Conservation (phyloP, 805 yeast genomes). For the Zygoascus bituminiphila region DNA sequence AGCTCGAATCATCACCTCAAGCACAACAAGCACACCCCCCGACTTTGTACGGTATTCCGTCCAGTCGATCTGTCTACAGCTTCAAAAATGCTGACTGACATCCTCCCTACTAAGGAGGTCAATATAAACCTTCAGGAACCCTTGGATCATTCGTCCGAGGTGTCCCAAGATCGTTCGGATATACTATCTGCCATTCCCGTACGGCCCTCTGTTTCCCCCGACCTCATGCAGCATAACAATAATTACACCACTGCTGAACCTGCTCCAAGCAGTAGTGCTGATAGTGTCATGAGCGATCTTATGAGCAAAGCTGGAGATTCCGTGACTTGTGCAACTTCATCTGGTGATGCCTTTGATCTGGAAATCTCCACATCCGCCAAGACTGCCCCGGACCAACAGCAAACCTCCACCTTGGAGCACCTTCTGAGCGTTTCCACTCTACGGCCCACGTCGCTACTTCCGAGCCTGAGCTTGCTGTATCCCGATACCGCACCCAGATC, state of each 20-base stretch:
- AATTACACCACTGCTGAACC: neutral
- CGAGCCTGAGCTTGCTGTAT: constrained; percentile 24
- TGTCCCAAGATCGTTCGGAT: too few relatives aligned
- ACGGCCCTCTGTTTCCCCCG: neutral
- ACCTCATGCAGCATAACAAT: neutral
- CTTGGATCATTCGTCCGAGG: neutral
- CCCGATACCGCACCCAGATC: constrained; percentile 33
- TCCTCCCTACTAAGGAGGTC: too few relatives aligned
- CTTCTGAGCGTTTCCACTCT: constrained; percentile 2
- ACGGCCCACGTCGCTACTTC: constrained; percentile 11
- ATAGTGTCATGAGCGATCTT: neutral
- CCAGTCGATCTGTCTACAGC: too few relatives aligned
- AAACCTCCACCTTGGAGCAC: neutral
- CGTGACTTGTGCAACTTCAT: neutral
- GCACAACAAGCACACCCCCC: too few relatives aligned
- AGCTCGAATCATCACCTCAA: neutral
- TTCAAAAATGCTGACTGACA: too few relatives aligned
- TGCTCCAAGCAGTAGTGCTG: neutral
- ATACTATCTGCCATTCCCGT: neutral
- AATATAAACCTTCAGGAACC: neutral
- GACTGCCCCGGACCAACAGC: neutral
- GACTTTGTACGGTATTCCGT: too few relatives aligned
- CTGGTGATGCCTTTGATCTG: neutral
- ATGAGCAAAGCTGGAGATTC: neutral
- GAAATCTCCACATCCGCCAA: neutral